Conservation (phyloP, 192 early-diverging fungal genomes). For the Backusella westeae region DNA sequence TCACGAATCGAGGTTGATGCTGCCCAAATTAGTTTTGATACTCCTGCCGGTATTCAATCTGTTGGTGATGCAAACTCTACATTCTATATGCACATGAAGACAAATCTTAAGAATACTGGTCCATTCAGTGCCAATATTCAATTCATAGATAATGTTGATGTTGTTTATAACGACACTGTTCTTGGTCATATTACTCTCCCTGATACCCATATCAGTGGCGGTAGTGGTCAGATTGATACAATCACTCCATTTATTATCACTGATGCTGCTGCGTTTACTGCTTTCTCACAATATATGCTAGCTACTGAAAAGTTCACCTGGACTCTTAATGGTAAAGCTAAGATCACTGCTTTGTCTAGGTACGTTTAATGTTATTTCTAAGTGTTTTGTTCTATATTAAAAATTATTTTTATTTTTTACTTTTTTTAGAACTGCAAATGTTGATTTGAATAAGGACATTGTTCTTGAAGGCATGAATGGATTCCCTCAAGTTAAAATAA, state of each 20-base stretch:
- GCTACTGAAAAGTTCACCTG: conserved; percentile 32
- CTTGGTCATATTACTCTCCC: conserved; percentile 43
- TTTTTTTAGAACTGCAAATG: conserved; percentile 24
- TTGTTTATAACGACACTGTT: conserved; percentile 38
- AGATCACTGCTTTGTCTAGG: conserved; percentile 31
- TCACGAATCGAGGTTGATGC: conserved; percentile 34
- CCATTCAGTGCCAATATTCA: conserved; percentile 49
- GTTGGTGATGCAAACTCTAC: conserved; percentile 26
- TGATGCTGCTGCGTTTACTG: conserved; percentile 38
- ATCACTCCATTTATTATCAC: conserved; percentile 37
- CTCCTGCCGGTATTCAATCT: neutral
- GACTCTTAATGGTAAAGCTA: conserved; percentile 24
- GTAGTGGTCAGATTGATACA: conserved; percentile 35
- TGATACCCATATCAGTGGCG: conserved; percentile 42
- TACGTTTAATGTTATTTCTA: neutral
- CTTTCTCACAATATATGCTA: conserved; percentile 51
- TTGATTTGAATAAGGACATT: conserved; percentile 27
- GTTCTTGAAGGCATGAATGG: conserved; percentile 49
- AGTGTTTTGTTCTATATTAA: neutral
- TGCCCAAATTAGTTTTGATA: conserved; percentile 42
- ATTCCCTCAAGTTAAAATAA: conserved; percentile 49
- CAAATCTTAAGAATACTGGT: conserved; percentile 42
- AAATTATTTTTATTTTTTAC: neutral
- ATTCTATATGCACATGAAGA: conserved; percentile 40
- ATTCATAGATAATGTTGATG: conserved; percentile 42